A percentile compares a stretch with the other conserved stretches of the same genome.
These are phyloP conservation scores for Clitoria ternatea DNA, from an alignment of 306 rosid species.

Conservation along the genomic window DNA sequence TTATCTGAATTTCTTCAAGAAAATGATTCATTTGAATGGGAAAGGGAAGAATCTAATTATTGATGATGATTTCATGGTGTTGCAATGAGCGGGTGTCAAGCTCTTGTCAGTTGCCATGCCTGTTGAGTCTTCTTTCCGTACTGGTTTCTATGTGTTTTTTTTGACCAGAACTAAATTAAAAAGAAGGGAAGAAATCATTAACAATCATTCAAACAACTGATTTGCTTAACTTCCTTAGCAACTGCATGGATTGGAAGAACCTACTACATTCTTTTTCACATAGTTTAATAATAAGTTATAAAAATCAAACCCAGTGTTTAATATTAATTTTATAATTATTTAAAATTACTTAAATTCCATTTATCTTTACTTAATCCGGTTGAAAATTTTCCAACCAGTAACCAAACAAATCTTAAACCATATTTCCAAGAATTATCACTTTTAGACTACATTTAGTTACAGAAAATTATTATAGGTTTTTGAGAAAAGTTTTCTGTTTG, in stretches of 20 bases:
- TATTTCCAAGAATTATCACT: constrained; percentile 8
- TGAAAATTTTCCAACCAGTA: too few relatives aligned
- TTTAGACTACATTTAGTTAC: too few relatives aligned
- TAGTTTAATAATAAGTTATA: too few relatives aligned
- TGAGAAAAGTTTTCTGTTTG: too few relatives aligned
- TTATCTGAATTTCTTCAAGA: background rate
- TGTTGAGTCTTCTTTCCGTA: constrained; percentile 8
- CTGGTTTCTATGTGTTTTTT: background rate
- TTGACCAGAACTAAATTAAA: background rate
- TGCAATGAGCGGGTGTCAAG: constrained; percentile 25
- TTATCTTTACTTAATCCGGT: background rate
- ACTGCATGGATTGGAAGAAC: constrained; percentile 14
- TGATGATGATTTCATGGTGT: constrained; percentile 21
- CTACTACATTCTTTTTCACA: constrained; percentile 13
- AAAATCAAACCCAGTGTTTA: too few relatives aligned
- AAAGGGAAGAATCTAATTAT: constrained; percentile 10
- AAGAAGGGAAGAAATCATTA: constrained; percentile 14
- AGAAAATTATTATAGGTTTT: too few relatives aligned
- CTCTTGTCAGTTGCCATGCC: constrained; percentile 20
- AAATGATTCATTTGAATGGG: constrained; percentile 15
- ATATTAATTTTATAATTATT: too few relatives aligned
- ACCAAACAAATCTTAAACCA: too few relatives aligned
- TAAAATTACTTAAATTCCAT: too few relatives aligned
- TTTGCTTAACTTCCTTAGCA: constrained; percentile 11
- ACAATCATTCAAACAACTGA: constrained; percentile 20